Evolutionary conservation across 2,329 filamentous ascomycete species (phyloP).

Genomic region (Clarireedia paspali): DNA sequence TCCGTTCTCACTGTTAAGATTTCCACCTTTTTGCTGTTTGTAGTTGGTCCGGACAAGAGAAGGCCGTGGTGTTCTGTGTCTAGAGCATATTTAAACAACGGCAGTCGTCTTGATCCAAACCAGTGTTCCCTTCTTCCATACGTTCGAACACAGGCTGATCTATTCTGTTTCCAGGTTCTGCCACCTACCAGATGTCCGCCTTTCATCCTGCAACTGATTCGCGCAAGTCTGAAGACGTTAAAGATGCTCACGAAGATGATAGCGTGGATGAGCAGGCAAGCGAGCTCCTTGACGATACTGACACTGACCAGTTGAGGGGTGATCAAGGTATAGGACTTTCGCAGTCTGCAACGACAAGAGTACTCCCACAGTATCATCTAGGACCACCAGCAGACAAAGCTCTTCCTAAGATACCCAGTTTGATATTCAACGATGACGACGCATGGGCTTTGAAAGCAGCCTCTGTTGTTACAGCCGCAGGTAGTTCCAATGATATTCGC

Average conservation of each 20-base stretch:
- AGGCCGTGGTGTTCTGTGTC: background rate
- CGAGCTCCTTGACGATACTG: conserved; percentile 20
- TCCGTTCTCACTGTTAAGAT: background rate
- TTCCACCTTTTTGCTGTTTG: background rate
- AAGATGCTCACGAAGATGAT: conserved; percentile 9
- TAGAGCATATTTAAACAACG: background rate
- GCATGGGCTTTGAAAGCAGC: conserved; percentile 15
- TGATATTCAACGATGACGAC: conserved; percentile 16
- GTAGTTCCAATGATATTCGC: background rate
- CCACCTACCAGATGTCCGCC: background rate
- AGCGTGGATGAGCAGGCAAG: conserved; percentile 22
- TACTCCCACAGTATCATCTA: background rate
- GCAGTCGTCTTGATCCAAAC: background rate
- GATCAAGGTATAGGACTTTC: conserved; percentile 6
- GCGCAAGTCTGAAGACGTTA: background rate
- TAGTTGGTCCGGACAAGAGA: background rate
- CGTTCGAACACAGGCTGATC: background rate
- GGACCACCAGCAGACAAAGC: conserved; percentile 9
- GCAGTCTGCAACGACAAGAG: background rate
- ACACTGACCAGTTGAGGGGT: conserved; percentile 2
- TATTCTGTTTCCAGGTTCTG: background rate
- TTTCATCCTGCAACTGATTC: background rate
- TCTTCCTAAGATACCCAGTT: conserved; percentile 13
- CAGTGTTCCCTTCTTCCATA: background rate
- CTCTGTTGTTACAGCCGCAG: conserved; percentile 12